These are phyloP conservation scores for Auxenochlorella protothecoides DNA, from an alignment of 139 green algal species.

Conservation along the genomic window DNA sequence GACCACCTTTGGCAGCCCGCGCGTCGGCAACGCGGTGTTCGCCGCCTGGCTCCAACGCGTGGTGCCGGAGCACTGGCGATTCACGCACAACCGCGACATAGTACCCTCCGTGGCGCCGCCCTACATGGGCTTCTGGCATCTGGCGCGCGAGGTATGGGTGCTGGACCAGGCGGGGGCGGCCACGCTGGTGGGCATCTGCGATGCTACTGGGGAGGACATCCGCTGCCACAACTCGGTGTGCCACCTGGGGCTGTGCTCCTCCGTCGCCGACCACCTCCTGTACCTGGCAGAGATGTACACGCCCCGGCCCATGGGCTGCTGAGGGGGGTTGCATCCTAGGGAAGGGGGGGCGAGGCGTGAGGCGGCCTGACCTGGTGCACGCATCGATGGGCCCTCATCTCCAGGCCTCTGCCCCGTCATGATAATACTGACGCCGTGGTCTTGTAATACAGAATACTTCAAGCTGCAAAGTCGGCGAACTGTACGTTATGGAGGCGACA, in stretches of 20 bases:
- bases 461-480: too few species aligned
- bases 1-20: conserved; percentile 72
- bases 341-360: too few species aligned
- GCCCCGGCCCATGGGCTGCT: conserved; percentile 33
- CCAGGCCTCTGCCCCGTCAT: too few species aligned
- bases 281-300: conserved; percentile 64
- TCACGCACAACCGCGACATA: conserved; percentile 86
- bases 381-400: too few species aligned
- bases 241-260: conserved; percentile 72
- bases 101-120: conserved; percentile 64
- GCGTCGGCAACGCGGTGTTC: conserved; percentile 74
- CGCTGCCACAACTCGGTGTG: conserved; percentile 74
- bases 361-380: too few species aligned
- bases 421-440: too few species aligned
- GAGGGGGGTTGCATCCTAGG: neutral
- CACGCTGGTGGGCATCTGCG: conserved; percentile 49
- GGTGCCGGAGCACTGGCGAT: conserved; percentile 45
- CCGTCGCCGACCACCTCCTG: conserved; percentile 61
- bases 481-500: too few species aligned
- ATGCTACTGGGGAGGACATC: conserved; percentile 69
- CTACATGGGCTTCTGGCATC: conserved; percentile 65
- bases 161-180: conserved; percentile 36
- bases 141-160: conserved; percentile 56
- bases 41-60: conserved; percentile 34
- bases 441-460: too few species aligned